Percentiles rank a stretch among this genome's conserved stretches.
Conservation (phyloP, 1,284 basidiomycete genomes). For the Fomitiporia mediterranea region DNA sequence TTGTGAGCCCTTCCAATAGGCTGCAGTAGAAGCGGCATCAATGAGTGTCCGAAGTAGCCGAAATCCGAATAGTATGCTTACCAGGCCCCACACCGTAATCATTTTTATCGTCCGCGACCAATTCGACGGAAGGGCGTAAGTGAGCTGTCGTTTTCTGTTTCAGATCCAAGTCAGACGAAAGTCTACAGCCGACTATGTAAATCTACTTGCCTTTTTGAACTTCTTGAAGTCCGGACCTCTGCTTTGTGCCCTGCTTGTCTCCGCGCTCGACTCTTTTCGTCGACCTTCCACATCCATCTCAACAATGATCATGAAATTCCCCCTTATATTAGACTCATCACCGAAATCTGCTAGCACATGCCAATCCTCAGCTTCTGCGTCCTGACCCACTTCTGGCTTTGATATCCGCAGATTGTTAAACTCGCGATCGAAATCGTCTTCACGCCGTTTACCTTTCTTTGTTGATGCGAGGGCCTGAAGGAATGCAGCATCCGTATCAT, state of each 20-base stretch:
- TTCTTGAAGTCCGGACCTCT: conserved; percentile 79
- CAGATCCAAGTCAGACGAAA: conserved; percentile 3
- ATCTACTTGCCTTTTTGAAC: conserved; percentile 68
- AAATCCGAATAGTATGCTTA: conserved; percentile 28
- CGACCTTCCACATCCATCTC: conserved; percentile 56
- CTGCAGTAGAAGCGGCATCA: conserved; percentile 34
- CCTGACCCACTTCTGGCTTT: conserved; percentile 51
- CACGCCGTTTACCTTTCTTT: conserved; percentile 62
- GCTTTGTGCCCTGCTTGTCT: conserved; percentile 35
- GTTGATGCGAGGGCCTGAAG: conserved; percentile 69
- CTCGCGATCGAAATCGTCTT: conserved; percentile 78
- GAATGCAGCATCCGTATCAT: conserved; percentile 64
- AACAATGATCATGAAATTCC: conserved; percentile 84
- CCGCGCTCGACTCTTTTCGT: conserved; percentile 20
- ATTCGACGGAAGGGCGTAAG: conserved; percentile 40
- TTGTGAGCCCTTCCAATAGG: conserved; percentile 47
- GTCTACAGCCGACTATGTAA: neutral
- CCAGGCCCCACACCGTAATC: conserved; percentile 55
- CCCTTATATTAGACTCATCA: conserved; percentile 57
- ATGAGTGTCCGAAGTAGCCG: neutral
- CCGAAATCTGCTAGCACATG: conserved; percentile 69
- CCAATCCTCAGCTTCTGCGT: conserved; percentile 51
- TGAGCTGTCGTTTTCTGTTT: conserved; percentile 32
- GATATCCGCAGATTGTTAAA: conserved; percentile 80
- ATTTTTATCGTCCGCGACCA: conserved; percentile 47